Base-by-base conservation (phyloP, 139 green algal species). In the Dunaliella primolecta region DNA sequence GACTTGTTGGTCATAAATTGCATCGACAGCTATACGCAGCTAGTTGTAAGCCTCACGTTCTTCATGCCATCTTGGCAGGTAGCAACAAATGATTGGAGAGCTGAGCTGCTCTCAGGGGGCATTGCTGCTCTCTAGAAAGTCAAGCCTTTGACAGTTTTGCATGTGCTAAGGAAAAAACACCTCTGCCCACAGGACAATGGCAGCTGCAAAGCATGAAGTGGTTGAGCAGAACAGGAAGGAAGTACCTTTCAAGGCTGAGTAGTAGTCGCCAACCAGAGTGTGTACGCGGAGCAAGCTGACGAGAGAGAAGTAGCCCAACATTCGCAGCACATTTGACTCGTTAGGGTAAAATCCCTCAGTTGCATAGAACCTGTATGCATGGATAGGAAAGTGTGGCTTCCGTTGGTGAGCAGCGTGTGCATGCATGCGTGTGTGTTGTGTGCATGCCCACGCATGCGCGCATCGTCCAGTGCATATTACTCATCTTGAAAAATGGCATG, bases 221-320 rank as follows among this genome's bases (percentile, higher is more conserved):
- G n/a, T n/a, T n/a, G n/a, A n/a, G n/a, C n/a, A n/a, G n/a, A 74
- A 36, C 81, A 85, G 79, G 31, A 33, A 78, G 30, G 11, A 78
- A 78, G 15, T 32, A 89, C 83, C 57, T 83, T 93, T 90, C 2
- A 98, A 90, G 0, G 91, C 95, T 25, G 84, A 85, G 36, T 93
- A 75, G 89, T 98, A 99, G 87, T 99, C 96, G 1, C 97, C 97
- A 31, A 99, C 86, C 30, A 99, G 89, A 84, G 82, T 91, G 91
- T 99, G 96, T 85, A 98, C 94, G 23, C 97, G 90, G 83, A 95
- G 90, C 85, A 98, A 92, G 64, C 97, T 97, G 24, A 98, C 88
- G 38, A 99, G 89, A 0, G 90, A 93, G 89, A 98, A 99, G 91
- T 99, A 99, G 75, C 97, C 97, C 84, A 99, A 89, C 91, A 98